phyloP scores from a whole-genome alignment of 2,329 filamentous ascomycete genomes.

The Penicillium capsulatum region DNA sequence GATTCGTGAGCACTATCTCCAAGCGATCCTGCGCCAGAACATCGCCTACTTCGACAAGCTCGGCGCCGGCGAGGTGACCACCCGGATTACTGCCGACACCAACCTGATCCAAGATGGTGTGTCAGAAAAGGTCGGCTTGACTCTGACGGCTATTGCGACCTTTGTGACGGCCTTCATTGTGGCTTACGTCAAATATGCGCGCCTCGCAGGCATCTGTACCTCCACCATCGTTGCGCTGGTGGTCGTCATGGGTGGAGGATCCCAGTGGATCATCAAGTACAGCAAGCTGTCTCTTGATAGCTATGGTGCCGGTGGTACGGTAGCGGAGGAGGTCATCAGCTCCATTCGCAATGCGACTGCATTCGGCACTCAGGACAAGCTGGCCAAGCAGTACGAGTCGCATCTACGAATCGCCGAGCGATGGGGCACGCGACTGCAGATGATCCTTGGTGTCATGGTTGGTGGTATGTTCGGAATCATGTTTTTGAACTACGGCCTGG shows the following conservation, averaged over 20 bases:
- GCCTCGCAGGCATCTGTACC: conserved; percentile 79
- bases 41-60: conserved; percentile 92
- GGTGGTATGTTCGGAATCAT: conserved; percentile 77
- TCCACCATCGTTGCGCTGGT: conserved; percentile 77
- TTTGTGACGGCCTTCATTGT: conserved; percentile 89
- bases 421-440: conserved; percentile 73
- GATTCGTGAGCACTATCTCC: conserved; percentile 77
- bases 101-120: conserved; percentile 92
- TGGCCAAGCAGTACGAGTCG: conserved; percentile 78
- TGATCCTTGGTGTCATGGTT: conserved; percentile 70
- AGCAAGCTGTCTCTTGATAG: conserved; percentile 73
- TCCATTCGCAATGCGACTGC: conserved; percentile 89
- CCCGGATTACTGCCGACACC: conserved; percentile 88
- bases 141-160: conserved; percentile 69
- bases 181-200: conserved; percentile 88
- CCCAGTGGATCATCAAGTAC: conserved; percentile 71
- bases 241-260: conserved; percentile 70
- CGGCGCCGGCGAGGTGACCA: conserved; percentile 88
- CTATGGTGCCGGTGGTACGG: conserved; percentile 78
- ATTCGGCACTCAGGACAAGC: conserved; percentile 87
- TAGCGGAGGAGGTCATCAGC: conserved; percentile 91
- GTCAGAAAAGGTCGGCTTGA: conserved; percentile 80
- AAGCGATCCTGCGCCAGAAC: conserved; percentile 79
- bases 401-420: conserved; percentile 70
- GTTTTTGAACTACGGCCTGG: conserved; percentile 80